These are phyloP conservation scores for Brassica nigra DNA, from an alignment of 345 rosid species.

Conservation along the genomic window DNA sequence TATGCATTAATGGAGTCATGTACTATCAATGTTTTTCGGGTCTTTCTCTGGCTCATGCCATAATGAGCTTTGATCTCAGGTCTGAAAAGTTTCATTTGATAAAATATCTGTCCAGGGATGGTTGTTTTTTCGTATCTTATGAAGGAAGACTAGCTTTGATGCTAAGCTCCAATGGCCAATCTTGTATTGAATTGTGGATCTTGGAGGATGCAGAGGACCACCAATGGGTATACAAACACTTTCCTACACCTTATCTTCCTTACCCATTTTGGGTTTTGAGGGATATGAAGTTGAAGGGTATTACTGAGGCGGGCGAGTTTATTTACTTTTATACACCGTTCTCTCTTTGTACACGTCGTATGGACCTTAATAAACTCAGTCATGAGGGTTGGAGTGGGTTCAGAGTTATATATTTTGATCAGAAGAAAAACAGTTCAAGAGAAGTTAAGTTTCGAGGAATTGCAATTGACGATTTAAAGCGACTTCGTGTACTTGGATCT, in stretches of 20 bases:
- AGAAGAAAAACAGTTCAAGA: neutral
- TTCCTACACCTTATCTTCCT: neutral
- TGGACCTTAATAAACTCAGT: neutral
- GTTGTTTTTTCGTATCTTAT: neutral
- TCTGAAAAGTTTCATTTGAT: neutral
- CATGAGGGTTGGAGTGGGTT: neutral
- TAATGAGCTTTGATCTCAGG: neutral
- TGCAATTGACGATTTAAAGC: neutral
- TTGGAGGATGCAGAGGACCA: neutral
- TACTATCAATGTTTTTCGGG: neutral
- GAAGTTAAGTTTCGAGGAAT: neutral
- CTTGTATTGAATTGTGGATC: neutral
- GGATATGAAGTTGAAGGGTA: neutral
- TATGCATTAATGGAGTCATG: neutral
- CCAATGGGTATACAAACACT: neutral
- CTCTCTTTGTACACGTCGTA: neutral
- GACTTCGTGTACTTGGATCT: neutral
- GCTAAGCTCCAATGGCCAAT: neutral
- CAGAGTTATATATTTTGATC: neutral
- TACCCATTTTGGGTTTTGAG: neutral
- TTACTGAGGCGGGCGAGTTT: neutral
- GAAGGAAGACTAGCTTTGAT: neutral
- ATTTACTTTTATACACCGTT: neutral
- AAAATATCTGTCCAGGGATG: neutral
- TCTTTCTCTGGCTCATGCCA: neutral